These are phyloP conservation scores for Chrysosporium keratinophilum DNA, from an alignment of 2,329 filamentous ascomycete species.

Conservation along the genomic window DNA sequence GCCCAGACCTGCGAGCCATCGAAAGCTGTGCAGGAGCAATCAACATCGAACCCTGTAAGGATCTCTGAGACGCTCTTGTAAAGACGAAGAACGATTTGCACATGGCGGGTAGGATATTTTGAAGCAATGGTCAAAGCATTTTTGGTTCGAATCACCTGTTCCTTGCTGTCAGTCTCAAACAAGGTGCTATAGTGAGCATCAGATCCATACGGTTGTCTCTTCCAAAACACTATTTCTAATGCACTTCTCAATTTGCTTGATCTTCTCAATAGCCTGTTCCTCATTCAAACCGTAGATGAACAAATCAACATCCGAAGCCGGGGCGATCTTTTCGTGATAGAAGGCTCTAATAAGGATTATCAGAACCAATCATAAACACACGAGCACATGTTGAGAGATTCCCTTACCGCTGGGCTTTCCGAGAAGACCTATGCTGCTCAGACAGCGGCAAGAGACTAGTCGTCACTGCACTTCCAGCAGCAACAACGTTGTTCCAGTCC, in stretches of 20 bases:
- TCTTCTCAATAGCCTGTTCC: conserved; percentile 69
- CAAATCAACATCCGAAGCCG: conserved; percentile 76
- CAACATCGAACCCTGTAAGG: conserved; percentile 78
- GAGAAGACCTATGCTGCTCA: conserved; percentile 41
- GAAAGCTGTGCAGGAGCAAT: conserved; percentile 71
- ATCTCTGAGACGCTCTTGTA: conserved; percentile 80
- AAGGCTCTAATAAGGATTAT: conserved; percentile 52
- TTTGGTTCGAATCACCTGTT: conserved; percentile 63
- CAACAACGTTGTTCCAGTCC: conserved; percentile 74
- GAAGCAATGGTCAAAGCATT: conserved; percentile 78
- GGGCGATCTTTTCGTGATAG: conserved; percentile 71
- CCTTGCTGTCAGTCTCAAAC: background rate
- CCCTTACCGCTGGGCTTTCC: conserved; percentile 12
- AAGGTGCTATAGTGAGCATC: background rate
- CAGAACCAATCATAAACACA: conserved; percentile 37
- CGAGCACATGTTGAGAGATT: background rate
- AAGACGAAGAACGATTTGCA: conserved; percentile 76
- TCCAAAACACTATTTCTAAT: conserved; percentile 66
- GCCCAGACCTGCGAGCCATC: conserved; percentile 71
- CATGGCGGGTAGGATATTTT: conserved; percentile 71
- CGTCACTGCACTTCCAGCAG: conserved; percentile 68
- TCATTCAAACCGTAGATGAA: conserved; percentile 74
- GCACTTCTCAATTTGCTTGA: conserved; percentile 66
- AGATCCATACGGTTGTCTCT: conserved; percentile 55
- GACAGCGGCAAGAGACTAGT: conserved; percentile 67